Percentiles rank a stretch among this genome's conserved stretches.
Conservation (phyloP, 441 rosid genomes). For the Eruca vesicaria region DNA sequence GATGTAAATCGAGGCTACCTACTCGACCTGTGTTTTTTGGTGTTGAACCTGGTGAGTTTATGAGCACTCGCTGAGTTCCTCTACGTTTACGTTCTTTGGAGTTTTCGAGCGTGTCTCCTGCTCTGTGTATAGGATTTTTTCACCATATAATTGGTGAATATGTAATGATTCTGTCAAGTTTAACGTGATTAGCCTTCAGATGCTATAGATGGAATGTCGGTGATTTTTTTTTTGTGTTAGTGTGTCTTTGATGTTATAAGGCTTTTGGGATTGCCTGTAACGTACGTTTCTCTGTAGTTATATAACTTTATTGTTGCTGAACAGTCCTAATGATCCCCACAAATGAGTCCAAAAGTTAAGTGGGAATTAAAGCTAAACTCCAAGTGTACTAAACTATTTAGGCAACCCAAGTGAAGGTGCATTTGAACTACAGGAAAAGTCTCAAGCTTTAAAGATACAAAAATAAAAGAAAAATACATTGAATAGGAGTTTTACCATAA, state of each 20-base stretch:
- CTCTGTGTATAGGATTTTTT: neutral
- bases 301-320: neutral
- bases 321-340: neutral
- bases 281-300: neutral
- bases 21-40: too few relatives aligned
- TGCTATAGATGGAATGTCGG: neutral
- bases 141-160: neutral
- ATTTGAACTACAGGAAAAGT: neutral
- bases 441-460: neutral
- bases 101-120: neutral
- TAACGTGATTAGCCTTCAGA: neutral
- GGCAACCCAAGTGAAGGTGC: neutral
- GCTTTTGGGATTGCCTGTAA: neutral
- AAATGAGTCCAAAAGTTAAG: neutral
- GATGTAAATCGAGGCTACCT: too few relatives aligned
- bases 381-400: neutral
- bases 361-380: neutral
- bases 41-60: too few relatives aligned
- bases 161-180: neutral
- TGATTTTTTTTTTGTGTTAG: neutral
- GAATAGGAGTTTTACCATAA: neutral
- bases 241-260: neutral
- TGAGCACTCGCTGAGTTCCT: too few relatives aligned
- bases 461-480: neutral
- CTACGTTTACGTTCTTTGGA: neutral